Base-by-base conservation (phyloP, 345 rosid species). In the Syzygium aromaticum region DNA sequence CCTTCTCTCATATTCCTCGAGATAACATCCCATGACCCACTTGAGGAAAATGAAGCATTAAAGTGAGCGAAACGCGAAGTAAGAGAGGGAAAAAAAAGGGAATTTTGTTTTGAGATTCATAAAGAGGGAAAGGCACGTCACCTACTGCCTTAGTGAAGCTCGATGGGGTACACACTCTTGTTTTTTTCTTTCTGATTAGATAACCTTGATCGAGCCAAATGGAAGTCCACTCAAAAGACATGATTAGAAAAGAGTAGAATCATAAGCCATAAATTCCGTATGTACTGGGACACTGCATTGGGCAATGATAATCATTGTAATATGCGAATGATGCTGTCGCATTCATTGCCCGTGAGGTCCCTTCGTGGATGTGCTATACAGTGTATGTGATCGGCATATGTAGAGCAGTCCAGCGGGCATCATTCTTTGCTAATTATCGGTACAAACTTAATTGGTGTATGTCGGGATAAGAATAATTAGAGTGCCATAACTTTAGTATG, bases 151-250 rank as follows among this genome's bases (percentile, higher is more conserved):
- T 63, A 28, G 77, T 28, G 77, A 63, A 63, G 78, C 78, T 30
- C 40, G 16, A 64, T 30, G 49, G 78, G 49, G 27, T 73, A 33
- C 49, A 19, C 82, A 30, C 43, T 33, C 17, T 10, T 61, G 27
- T 12, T 51, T 51, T 43, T 21, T 21, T 54, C 11, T 33, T 73
- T 11, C 82, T 21, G 49, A 73, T 38, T 38, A 73, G 82, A 19
- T 5, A 38, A 73, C 89, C 91, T 86, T 90, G 86, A 92, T 89
- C 90, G 85, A 88, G 83, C 88, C 80, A 86, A 84, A 61, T 91
- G 92, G 89, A 90, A 87, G 88, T 91, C 92, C 90, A 92, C 92
- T 91, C 92, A 88, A 89, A 28, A 25, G 46, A 54, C 87, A 87
- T 85, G 19, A 52, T 64, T 54, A 43, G 73, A 52, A 63, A 57